Evolutionary conservation across 2,329 filamentous ascomycete genomes (phyloP).

Genomic region (Verticillium albo-atrum): DNA sequence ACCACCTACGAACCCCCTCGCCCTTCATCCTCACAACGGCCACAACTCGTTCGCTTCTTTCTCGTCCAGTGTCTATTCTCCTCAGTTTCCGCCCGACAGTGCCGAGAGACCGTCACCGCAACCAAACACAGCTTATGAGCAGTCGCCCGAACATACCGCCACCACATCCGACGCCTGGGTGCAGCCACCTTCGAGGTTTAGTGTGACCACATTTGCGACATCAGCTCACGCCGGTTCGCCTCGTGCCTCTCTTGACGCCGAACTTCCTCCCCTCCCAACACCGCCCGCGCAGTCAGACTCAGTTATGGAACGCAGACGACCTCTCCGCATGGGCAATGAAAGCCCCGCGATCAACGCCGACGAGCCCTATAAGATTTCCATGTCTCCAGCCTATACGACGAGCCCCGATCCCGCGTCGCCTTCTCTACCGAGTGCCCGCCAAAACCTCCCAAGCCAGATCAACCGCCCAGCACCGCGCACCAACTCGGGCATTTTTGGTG

Average conservation of each 20-base stretch:
- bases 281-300: slow-evolving; percentile 27
- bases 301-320: slow-evolving; percentile 35
- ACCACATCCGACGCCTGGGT: slow-evolving; percentile 33
- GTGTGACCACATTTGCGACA: slow-evolving; percentile 57
- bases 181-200: slow-evolving; percentile 58
- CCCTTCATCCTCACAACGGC: slow-evolving; percentile 6
- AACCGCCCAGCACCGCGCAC: background rate
- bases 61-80: slow-evolving; percentile 25
- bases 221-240: slow-evolving; percentile 38
- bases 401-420: slow-evolving; percentile 9
- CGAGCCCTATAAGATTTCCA: slow-evolving; percentile 26
- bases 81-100: slow-evolving; percentile 4
- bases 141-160: slow-evolving; percentile 13
- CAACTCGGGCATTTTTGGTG: slow-evolving; percentile 3
- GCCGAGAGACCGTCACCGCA: background rate
- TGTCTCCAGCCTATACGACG: slow-evolving; percentile 27
- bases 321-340: slow-evolving; percentile 20
- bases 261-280: slow-evolving; percentile 30
- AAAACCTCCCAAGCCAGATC: slow-evolving; percentile 9
- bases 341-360: slow-evolving; percentile 9
- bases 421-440: slow-evolving; percentile 2
- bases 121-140: slow-evolving; percentile 9
- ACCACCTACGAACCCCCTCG: slow-evolving; percentile 22
- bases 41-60: slow-evolving; percentile 14
- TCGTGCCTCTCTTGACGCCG: slow-evolving; percentile 29